Conservation (phyloP, 2,329 filamentous ascomycete genomes). For the Aspergillus tubingensis region DNA sequence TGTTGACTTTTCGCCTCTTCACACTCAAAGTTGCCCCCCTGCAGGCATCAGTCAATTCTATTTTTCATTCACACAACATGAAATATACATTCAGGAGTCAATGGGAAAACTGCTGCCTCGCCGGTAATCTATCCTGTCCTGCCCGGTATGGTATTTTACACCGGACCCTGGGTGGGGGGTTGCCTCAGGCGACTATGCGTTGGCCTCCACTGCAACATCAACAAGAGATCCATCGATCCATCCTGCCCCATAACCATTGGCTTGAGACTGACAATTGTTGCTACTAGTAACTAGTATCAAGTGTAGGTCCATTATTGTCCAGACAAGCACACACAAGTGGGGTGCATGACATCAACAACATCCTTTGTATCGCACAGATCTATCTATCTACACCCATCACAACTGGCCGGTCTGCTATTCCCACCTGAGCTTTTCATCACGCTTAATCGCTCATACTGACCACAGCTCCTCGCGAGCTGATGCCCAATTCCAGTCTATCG, state of each 20-base stretch:
- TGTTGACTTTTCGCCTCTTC: too few relatives aligned
- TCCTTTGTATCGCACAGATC: not conserved
- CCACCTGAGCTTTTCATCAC: not conserved
- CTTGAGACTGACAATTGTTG: not conserved
- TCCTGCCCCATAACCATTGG: not conserved
- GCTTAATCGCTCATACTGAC: not conserved
- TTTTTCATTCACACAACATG: not conserved
- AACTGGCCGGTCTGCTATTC: not conserved
- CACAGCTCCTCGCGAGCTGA: not conserved
- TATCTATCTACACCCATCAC: not conserved
- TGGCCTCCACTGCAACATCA: not conserved
- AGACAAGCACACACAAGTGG: not conserved
- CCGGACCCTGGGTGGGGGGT: not conserved
- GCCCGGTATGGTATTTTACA: not conserved
- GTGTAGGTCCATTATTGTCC: too few relatives aligned
- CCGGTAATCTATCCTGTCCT: not conserved
- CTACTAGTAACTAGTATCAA: too few relatives aligned
- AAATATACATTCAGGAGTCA: not conserved
- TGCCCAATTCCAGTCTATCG: not conserved
- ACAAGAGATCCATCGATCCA: not conserved
- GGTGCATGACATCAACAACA: not conserved
- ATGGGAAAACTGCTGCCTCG: not conserved
- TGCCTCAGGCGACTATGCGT: not conserved
- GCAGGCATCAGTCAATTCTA: not conserved
- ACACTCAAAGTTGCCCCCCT: not conserved